A percentile compares a stretch with the other conserved stretches of the same genome.
phyloP scores from a whole-genome alignment of 2,329 filamentous ascomycete genomes.

The Fusarium piperis region DNA sequence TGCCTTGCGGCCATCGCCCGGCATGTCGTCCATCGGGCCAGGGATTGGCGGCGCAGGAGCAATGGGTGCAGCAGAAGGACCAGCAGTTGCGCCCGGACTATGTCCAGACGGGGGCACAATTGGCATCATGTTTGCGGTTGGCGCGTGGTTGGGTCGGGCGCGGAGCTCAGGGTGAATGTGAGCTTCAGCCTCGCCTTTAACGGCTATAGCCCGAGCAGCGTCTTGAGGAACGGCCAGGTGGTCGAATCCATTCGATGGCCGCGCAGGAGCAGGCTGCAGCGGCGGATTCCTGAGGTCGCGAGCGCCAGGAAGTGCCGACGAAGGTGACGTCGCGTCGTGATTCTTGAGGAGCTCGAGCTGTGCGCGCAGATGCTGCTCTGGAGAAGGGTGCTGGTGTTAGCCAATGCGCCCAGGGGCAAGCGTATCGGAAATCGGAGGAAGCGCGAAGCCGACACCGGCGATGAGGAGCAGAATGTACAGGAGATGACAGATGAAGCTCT shows the following conservation, averaged over 20 bases:
- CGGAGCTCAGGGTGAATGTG: slow-evolving; percentile 62
- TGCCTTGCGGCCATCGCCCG: slow-evolving; percentile 73
- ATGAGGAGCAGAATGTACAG: slow-evolving; percentile 17
- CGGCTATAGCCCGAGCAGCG: slow-evolving; percentile 46
- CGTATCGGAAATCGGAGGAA: slow-evolving; percentile 25
- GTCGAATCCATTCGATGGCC: slow-evolving; percentile 58
- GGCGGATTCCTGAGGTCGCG: slow-evolving; percentile 45
- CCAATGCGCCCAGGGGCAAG: slow-evolving; percentile 28
- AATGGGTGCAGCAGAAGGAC: slow-evolving; percentile 41
- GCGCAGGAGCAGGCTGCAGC: slow-evolving; percentile 44
- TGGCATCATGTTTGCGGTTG: slow-evolving; percentile 51
- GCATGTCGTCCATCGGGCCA: slow-evolving; percentile 40
- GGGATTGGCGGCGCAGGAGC: slow-evolving; percentile 46
- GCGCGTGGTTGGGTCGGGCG: slow-evolving; percentile 43
- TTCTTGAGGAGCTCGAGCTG: slow-evolving; percentile 57
- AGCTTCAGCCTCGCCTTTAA: slow-evolving; percentile 53
- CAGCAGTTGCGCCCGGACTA: slow-evolving; percentile 43
- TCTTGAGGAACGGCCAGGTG: slow-evolving; percentile 50
- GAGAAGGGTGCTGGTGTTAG: slow-evolving; percentile 38
- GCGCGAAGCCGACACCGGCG: slow-evolving; percentile 16
- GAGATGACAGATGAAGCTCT: slow-evolving; percentile 12
- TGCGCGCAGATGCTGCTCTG: slow-evolving; percentile 55
- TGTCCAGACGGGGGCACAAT: slow-evolving; percentile 47
- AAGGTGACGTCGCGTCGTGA: slow-evolving; percentile 48
- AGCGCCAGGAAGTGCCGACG: slow-evolving; percentile 39